Conservation (phyloP, 2,329 filamentous ascomycete species). For the Sclerotiophoma versabilis region DNA sequence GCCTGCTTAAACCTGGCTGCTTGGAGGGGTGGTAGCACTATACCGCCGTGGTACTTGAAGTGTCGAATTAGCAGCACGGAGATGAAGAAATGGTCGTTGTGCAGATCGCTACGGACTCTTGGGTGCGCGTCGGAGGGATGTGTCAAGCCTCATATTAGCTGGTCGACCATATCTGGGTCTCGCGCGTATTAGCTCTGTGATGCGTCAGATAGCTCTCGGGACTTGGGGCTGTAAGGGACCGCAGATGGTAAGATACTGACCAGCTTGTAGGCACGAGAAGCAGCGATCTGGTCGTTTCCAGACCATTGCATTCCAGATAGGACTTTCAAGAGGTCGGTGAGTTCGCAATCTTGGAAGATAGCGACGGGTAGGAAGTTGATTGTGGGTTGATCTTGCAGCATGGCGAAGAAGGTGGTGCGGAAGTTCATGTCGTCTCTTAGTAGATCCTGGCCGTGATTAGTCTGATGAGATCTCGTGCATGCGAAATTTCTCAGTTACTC, state of each 20-base stretch:
- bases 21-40: constrained; percentile 13
- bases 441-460: not conserved
- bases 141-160: constrained; percentile 15
- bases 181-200: constrained; percentile 1
- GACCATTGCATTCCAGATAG: not conserved
- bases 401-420: not conserved
- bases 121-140: constrained; percentile 8
- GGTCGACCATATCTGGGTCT: constrained; percentile 6
- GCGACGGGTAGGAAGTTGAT: not conserved
- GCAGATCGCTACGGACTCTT: constrained; percentile 2
- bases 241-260: not conserved
- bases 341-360: not conserved
- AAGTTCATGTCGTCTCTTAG: not conserved
- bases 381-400: not conserved
- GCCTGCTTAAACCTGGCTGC: constrained; percentile 5
- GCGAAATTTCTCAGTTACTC: not conserved
- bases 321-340: not conserved
- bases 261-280: not conserved
- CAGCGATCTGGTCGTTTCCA: not conserved
- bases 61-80: constrained; percentile 18
- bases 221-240: no score
- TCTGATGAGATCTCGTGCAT: no score
- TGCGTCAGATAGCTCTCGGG: not conserved
- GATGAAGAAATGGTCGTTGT: constrained; percentile 1
- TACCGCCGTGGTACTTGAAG: constrained; percentile 20